phyloP scores from a whole-genome alignment of 139 green algal species.

The Desmodesmus armatus region DNA sequence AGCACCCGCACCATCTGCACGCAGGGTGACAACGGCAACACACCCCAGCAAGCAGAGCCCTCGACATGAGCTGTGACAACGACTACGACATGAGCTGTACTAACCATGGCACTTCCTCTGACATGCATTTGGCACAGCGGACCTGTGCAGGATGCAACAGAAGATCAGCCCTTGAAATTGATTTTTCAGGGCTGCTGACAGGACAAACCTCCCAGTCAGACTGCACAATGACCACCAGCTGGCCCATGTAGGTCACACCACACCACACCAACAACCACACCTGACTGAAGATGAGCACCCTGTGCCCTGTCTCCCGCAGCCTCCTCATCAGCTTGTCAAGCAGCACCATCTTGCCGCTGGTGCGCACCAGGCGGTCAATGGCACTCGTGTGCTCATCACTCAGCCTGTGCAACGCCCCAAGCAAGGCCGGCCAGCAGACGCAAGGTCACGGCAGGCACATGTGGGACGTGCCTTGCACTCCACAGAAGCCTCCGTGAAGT shows the following conservation, averaged over 20 bases:
- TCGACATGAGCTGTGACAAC: too few relatives aligned
- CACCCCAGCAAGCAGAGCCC: too few relatives aligned
- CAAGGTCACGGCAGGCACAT: not conserved
- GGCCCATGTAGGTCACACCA: not conserved
- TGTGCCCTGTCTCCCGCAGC: slow-evolving; percentile 86
- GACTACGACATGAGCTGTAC: too few relatives aligned
- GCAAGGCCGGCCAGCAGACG: not conserved
- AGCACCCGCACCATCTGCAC: slow-evolving; percentile 92
- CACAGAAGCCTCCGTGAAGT: too few relatives aligned
- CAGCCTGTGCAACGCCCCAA: too few relatives aligned
- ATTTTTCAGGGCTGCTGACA: not conserved
- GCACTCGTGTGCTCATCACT: slow-evolving; percentile 56
- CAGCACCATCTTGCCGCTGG: slow-evolving; percentile 90
- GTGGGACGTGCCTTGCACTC: too few relatives aligned
- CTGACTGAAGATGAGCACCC: slow-evolving; percentile 84
- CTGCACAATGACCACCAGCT: not conserved
- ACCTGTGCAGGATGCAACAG: not conserved
- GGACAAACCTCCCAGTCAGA: too few relatives aligned
- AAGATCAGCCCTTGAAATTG: not conserved
- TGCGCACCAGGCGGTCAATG: slow-evolving; percentile 78
- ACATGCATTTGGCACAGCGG: too few relatives aligned
- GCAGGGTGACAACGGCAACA: too few relatives aligned
- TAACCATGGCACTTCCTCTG: too few relatives aligned
- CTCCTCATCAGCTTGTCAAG: slow-evolving; percentile 94
- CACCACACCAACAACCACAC: slow-evolving; percentile 38